Evolutionary conservation across 805 yeast genomes (phyloP).

Genomic region (Yarrowia yakushimensis): DNA sequence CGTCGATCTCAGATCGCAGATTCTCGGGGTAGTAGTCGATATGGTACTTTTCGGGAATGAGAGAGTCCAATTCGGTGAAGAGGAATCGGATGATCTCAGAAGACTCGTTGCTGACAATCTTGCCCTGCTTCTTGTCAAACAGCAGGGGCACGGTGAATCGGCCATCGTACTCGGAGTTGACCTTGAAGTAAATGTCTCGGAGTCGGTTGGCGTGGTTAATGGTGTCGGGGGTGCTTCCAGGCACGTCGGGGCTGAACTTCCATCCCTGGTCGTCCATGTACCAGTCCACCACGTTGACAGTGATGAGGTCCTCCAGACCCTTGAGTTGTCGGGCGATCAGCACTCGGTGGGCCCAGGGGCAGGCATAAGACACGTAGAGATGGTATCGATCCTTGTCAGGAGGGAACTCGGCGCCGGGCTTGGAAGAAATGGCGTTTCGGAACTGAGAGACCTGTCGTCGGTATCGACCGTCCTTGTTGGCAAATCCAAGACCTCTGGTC

Average conservation of each 20-base stretch:
- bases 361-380: constrained; percentile 79
- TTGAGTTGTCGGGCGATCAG: constrained; percentile 69
- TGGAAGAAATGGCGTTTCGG: constrained; percentile 58
- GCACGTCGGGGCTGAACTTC: constrained; percentile 64
- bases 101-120: constrained; percentile 90
- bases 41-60: constrained; percentile 44
- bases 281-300: constrained; percentile 81
- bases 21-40: constrained; percentile 62
- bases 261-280: constrained; percentile 84
- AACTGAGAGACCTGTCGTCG: constrained; percentile 41
- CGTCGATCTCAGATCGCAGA: constrained; percentile 61
- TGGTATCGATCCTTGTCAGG: constrained; percentile 84
- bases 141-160: constrained; percentile 90
- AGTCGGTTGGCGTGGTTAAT: constrained; percentile 57
- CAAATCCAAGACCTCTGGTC: constrained; percentile 22
- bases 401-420: constrained; percentile 57
- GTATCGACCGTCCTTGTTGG: constrained; percentile 30
- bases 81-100: constrained; percentile 84
- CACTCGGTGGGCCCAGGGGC: constrained; percentile 96
- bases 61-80: constrained; percentile 61
- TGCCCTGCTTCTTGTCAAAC: constrained; percentile 79
- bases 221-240: constrained; percentile 53
- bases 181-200: constrained; percentile 69
- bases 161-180: constrained; percentile 71
- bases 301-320: constrained; percentile 54